Percentiles rank a stretch among this genome's conserved stretches.
Conservation (phyloP, 345 rosid genomes). For the Acer negundo region DNA sequence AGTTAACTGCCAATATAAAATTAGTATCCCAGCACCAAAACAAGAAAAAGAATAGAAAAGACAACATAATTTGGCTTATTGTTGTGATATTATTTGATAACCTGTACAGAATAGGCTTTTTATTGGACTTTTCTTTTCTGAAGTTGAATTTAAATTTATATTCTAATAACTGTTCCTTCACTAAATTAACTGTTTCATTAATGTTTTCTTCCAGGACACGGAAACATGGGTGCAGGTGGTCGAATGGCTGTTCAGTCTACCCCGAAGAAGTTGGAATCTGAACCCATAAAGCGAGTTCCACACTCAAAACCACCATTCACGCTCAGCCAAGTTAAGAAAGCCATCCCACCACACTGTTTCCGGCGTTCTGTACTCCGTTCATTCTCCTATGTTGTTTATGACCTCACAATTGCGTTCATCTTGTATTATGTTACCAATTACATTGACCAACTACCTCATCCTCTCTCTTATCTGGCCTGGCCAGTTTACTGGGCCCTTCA, state of each 20-base stretch:
- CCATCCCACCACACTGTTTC: conserved; percentile 92
- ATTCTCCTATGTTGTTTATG: conserved; percentile 64
- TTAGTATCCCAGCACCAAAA: not conserved
- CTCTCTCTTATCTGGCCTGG: conserved; percentile 74
- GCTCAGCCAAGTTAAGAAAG: conserved; percentile 65
- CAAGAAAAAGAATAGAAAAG: not conserved
- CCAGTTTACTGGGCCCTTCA: conserved; percentile 78
- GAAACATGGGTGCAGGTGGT: conserved; percentile 88
- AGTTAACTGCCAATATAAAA: not conserved
- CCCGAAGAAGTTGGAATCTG: conserved; percentile 35
- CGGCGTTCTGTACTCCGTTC: conserved; percentile 75
- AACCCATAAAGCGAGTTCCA: conserved; percentile 56
- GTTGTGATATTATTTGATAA: not conserved
- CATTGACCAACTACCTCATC: conserved; percentile 53
- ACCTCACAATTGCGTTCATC: conserved; percentile 54
- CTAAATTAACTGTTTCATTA: not conserved
- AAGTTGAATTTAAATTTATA: not conserved
- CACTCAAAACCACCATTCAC: conserved; percentile 70
- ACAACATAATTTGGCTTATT: not conserved
- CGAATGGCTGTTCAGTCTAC: conserved; percentile 53
- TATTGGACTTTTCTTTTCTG: not conserved
- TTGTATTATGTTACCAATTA: conserved; percentile 55
- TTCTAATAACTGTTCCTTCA: not conserved
- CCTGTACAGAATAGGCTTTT: not conserved
- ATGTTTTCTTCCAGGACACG: conserved; percentile 25